Evolutionary conservation across 2,329 filamentous ascomycete species (phyloP), one percentile per base, ranked within the genome.

Genomic region (Fusarium scirpi): DNA sequence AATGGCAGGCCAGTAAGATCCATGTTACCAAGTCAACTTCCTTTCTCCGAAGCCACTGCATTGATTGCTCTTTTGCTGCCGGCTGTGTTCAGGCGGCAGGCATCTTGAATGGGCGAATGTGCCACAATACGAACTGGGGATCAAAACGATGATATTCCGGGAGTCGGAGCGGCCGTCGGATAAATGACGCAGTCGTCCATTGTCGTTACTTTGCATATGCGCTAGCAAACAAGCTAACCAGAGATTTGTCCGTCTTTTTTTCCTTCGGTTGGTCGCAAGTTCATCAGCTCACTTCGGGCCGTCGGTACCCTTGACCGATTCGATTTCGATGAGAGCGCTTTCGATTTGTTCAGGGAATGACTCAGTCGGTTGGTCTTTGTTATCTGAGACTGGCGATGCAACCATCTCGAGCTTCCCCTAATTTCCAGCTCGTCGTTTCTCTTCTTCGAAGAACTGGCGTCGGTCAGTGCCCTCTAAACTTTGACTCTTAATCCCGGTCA

Each of bases 131-230:
- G 30, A 65, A 25, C 25, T 56, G 43, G 47, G 55, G 59, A 34
- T 40, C 58, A 43, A 62, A 70, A 54, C 43, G 69, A 66, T 74
- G 71, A 74, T 75, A 75, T 75, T 48, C 49, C 73, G 73, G 73
- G 49, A 72, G 62, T 75, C 73, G 73, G 73, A 63, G 63, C 73
- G 73, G 73, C 58, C 52, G 63, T 75, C 73, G 73, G 73, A 41
- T 45, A 61, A 72, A 65, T 74, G 73, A 75, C 69, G 73, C 67
- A 75, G 48, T 32, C 56, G 25, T n/a, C 20, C 38, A 56, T 43
- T 25, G 24, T 55, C 45, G 62, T 51, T 38, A 52, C 27, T 7
- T 8, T 59, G 13, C 60, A 65, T 51, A 18, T 43, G 45, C 53
- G 13, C 52, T 58, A 51, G n/a, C 1, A 6, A 3, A 27, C n/a